These are phyloP conservation scores for Rhynchospora pubera DNA, from an alignment of 176 grass and related monocot species.

Conservation along the genomic window DNA sequence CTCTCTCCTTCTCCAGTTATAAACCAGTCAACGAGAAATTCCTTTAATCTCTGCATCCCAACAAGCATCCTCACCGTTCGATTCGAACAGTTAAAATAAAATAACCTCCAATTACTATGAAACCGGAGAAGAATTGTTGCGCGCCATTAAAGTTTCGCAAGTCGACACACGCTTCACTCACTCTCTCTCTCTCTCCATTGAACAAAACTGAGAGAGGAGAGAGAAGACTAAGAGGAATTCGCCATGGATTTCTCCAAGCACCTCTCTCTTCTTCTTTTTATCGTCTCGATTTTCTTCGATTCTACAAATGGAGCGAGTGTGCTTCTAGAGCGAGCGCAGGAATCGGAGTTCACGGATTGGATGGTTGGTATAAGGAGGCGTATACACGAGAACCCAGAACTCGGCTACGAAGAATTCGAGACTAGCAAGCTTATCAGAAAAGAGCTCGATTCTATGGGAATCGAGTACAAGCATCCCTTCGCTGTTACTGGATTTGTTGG, in stretches of 20 bases:
- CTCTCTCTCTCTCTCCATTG: background rate
- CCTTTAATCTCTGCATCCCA: background rate
- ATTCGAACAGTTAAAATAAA: background rate
- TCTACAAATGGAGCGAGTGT: conserved; percentile 20
- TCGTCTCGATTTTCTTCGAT: conserved; percentile 4
- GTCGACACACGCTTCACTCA: background rate
- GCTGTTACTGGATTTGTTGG: conserved; percentile 71
- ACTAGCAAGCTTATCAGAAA: conserved; percentile 79
- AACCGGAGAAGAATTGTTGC: background rate
- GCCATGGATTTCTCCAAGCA: conserved; percentile 15
- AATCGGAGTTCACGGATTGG: conserved; percentile 54
- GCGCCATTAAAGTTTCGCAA: background rate
- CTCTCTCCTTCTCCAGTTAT: background rate
- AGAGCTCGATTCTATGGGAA: conserved; percentile 63
- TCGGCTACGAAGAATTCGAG: conserved; percentile 71
- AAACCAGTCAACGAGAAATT: background rate
- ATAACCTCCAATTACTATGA: background rate
- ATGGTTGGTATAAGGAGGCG: conserved; percentile 71
- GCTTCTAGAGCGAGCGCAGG: conserved; percentile 57
- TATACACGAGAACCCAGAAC: conserved; percentile 89
- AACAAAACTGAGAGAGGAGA: background rate
- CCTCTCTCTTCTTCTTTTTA: conserved; percentile 13
- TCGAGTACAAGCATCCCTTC: conserved; percentile 59
- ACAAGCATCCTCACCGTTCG: background rate
- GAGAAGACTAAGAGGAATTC: background rate